Evolutionary conservation across 2,329 filamentous ascomycete species (phyloP).

Genomic region (Diaporthe citrichinensis): DNA sequence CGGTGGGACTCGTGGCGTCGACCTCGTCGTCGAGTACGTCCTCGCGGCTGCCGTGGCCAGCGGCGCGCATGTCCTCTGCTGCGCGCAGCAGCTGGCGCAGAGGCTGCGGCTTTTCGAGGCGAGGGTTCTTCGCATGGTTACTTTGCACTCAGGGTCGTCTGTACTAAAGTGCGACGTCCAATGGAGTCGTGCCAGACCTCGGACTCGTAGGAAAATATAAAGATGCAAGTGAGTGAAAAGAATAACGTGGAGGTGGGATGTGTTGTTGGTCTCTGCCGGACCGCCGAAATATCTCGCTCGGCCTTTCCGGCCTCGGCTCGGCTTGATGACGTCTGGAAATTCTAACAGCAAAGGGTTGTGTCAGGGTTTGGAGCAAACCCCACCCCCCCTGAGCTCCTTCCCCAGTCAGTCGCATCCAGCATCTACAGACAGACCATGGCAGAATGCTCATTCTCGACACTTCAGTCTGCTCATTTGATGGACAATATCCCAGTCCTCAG

Average conservation of each 20-base stretch:
- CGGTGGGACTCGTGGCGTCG: background rate
- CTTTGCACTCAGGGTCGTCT: background rate
- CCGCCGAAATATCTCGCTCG: slow-evolving; percentile 7
- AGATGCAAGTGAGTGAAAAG: too few relatives aligned
- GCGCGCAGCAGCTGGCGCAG: slow-evolving; percentile 12
- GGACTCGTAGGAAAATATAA: background rate
- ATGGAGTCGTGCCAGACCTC: background rate
- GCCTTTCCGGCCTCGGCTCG: slow-evolving; percentile 23
- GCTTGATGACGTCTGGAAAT: slow-evolving; percentile 11
- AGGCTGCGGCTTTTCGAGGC: slow-evolving; percentile 15
- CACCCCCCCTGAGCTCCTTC: background rate
- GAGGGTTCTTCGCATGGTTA: background rate
- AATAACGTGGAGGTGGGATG: background rate
- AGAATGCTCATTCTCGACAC: background rate
- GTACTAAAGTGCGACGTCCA: too few relatives aligned
- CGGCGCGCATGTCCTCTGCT: background rate
- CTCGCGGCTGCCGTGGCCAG: slow-evolving; percentile 1
- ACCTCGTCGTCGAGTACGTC: background rate
- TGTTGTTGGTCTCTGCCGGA: background rate
- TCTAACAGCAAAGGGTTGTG: background rate
- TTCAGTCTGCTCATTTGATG: background rate
- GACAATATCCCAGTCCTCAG: too few relatives aligned
- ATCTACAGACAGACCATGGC: background rate
- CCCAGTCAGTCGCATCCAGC: background rate
- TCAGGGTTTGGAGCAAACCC: slow-evolving; percentile 18